Evolutionary conservation across 495 filamentous ascomycete species (phyloP), one percentile per base, ranked within the genome.

Genomic region (Trichoderma orchidacearum): DNA sequence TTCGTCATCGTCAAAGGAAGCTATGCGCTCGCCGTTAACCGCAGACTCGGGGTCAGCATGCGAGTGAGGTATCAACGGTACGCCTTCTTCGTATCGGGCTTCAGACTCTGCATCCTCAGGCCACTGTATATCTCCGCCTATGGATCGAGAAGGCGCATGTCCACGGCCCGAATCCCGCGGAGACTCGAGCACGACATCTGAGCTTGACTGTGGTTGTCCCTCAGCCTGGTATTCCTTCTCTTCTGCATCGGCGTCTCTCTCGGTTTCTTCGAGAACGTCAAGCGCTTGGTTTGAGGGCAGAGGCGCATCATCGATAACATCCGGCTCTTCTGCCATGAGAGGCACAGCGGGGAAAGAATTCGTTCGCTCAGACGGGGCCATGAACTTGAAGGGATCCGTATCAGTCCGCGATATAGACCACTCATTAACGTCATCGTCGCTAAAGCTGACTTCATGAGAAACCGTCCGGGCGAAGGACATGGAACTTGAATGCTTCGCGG

Each of bases 321-420:
- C 54, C 41, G 59, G 57, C 35, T 57, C 54, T 29, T 67, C 51
- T 36, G 68, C 65, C 0, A 68, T 34, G 13, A 74, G 73, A 28
- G 76, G 73, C 1, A 84, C 75, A 13, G 64, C 67, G 9, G 83
- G 83, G 58, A 85, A 86, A 0, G 82, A 85, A 63, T 85, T 83
- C 41, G 81, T 77, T 52, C 81, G 73, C 30, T 78, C 75, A 54
- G 62, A 72, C 12, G 72, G 65, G 11, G 73, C 66, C 69, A 84
- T 75, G 45, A 75, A 73, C 56, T 75, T 76, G 65, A 81, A 82
- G 13, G 76, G 75, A 57, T 82, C 74, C 5, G 76, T 72, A 35
- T 74, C 72, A 23, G 70, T 70, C 45, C 72, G 67, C 11, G 76
- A 67, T 0, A 75, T 55, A 57, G 68, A 75, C 68, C 77, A 79